These are phyloP conservation scores for Scheffersomyces segobiensis DNA, from an alignment of 1,139 yeast genomes.

Conservation along the genomic window DNA sequence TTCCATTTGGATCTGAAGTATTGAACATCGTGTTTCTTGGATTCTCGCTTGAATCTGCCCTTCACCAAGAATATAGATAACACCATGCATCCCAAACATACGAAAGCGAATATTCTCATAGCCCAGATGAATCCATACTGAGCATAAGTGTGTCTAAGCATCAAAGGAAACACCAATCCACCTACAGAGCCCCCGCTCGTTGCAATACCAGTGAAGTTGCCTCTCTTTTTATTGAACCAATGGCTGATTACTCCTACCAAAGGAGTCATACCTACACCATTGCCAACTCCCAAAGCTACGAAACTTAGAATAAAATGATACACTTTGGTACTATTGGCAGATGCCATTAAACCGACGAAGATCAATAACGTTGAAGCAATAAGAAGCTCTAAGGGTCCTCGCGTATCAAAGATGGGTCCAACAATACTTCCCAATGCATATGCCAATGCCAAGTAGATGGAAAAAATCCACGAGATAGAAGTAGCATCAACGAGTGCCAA, in stretches of 20 bases:
- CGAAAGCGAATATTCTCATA: slow-evolving; percentile 49
- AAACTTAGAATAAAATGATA: slow-evolving; percentile 59
- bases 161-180: slow-evolving; percentile 60
- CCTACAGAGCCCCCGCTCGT: slow-evolving; percentile 68
- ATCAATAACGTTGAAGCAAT: slow-evolving; percentile 43
- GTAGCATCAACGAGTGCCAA: slow-evolving; percentile 12
- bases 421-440: slow-evolving; percentile 16
- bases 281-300: slow-evolving; percentile 54
- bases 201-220: slow-evolving; percentile 56
- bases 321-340: slow-evolving; percentile 49
- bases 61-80: slow-evolving; percentile 41
- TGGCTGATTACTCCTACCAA: slow-evolving; percentile 59
- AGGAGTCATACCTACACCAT: slow-evolving; percentile 58
- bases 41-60: slow-evolving; percentile 39
- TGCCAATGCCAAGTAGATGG: slow-evolving; percentile 14
- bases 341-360: slow-evolving; percentile 49
- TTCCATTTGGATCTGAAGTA: slow-evolving; percentile 2
- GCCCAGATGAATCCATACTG: slow-evolving; percentile 65
- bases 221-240: slow-evolving; percentile 55
- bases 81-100: slow-evolving; percentile 42
- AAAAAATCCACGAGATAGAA: slow-evolving; percentile 10
- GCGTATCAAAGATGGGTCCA: slow-evolving; percentile 46
- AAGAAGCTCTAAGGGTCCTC: slow-evolving; percentile 48
- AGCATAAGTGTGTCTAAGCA: slow-evolving; percentile 52
- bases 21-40: background rate